phyloP scores from a whole-genome alignment of 352 stramenopile species.

The Globisporangium emineosum region DNA sequence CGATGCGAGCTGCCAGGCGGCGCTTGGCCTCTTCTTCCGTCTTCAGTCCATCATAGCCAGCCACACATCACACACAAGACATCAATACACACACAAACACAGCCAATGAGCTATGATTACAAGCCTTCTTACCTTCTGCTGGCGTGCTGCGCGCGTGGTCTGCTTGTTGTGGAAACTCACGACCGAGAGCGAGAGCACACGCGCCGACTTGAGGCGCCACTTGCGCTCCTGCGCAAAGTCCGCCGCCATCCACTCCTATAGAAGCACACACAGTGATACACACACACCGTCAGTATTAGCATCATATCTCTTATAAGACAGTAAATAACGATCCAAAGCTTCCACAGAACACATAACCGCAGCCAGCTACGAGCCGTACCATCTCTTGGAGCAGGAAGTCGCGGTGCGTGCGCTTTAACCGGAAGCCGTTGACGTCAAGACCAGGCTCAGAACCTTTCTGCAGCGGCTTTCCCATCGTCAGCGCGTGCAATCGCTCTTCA shows the following conservation, averaged over 20 bases:
- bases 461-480: slow-evolving; percentile 53
- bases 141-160: slow-evolving; percentile 23
- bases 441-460: slow-evolving; percentile 28
- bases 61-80: slow-evolving; percentile 17
- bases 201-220: slow-evolving; percentile 75
- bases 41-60: slow-evolving; percentile 18
- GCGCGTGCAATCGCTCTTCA: slow-evolving; percentile 33
- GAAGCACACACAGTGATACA: not conserved
- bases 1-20: slow-evolving; percentile 74
- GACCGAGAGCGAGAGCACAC: slow-evolving; percentile 67
- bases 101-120: not conserved
- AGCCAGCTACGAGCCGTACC: slow-evolving; percentile 19
- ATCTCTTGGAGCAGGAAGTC: slow-evolving; percentile 85
- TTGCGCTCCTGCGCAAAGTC: slow-evolving; percentile 91
- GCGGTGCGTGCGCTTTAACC: slow-evolving; percentile 42
- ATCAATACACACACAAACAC: slow-evolving; percentile 3
- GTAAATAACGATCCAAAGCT: not conserved
- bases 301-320: too few species aligned
- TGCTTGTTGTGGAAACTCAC: slow-evolving; percentile 52
- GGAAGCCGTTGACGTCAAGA: slow-evolving; percentile 36
- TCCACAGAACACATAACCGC: not conserved
- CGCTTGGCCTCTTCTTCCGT: slow-evolving; percentile 40
- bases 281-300: not conserved
- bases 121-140: slow-evolving; percentile 33
- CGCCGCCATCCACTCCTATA: slow-evolving; percentile 88